Evolutionary conservation across 768 basidiomycete species (phyloP), one percentile per base, ranked within the genome.

Genomic region (Lenzites betulinus): DNA sequence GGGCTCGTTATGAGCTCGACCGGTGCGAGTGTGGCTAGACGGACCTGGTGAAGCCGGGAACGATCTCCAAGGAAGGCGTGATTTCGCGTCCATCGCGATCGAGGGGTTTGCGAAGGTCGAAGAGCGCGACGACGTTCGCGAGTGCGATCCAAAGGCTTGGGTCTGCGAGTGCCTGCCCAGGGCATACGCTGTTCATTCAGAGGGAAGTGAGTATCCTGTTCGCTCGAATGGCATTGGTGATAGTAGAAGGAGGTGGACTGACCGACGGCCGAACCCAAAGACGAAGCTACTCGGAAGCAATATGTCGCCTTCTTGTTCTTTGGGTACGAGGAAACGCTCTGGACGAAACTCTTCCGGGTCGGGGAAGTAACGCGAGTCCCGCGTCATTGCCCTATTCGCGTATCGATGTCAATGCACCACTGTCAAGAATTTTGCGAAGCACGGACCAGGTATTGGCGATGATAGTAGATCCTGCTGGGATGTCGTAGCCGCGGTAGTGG

Each of bases 351-450:
- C 22, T 22, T 46, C 44, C 13, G 44, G 44, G 7, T 25, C 22
- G 7, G 44, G 44, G 22, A 22, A 46, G 22, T 25, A 25, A 0
- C 50, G 52, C 25, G 50, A 20, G 54, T 70, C 63, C 25, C 65
- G 68, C 25, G 64, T 62, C 47, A 74, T 70, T 5, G 56, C 72
- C 72, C 70, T 69, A 30, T 70, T 69, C 0, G 74, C 70, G 2
- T 77, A 73, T 11, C 30, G 0, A 78, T 78, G 26, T 28, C 64
- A 30, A 9, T n/a, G n/a, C 25, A 7, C 5, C 8, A 2, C 28
- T 7, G 16, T 13, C 42, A 11, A 33, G 11, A 5, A 5, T 39
- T 3, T 4, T 18, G 15, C 18, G 38, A 16, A 13, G 38, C 18
- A 51, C 53, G 5, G 7, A 66, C 69, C 67, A 67, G 22, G 66